phyloP scores from a whole-genome alignment of 2,329 filamentous ascomycete genomes.

The Botrytis deweyae region DNA sequence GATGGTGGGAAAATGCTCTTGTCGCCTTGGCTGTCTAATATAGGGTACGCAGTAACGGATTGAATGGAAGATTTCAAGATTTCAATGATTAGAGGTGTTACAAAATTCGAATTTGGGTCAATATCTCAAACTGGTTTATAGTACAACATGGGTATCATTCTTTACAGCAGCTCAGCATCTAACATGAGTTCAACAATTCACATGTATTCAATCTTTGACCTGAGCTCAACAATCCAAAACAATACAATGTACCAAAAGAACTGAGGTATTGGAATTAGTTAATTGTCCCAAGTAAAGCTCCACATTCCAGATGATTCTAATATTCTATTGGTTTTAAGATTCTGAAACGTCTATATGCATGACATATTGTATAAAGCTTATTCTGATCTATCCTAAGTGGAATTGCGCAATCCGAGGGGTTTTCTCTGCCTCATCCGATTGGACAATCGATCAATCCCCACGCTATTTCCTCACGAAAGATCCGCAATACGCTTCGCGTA shows the following conservation, averaged over 20 bases:
- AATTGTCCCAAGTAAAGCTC: neutral
- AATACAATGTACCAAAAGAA: neutral
- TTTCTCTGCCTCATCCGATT: neutral
- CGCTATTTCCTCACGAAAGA: neutral
- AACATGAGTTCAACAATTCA: neutral
- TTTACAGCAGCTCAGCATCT: neutral
- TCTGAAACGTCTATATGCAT: too few relatives aligned
- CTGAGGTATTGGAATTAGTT: too few relatives aligned
- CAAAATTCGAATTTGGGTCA: neutral
- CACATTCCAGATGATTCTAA: neutral
- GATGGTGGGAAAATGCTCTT: too few relatives aligned
- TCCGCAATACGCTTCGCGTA: neutral
- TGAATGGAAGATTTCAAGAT: neutral
- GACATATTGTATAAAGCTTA: neutral
- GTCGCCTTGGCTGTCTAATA: neutral
- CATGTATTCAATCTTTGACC: neutral
- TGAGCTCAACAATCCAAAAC: neutral
- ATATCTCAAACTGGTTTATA: neutral
- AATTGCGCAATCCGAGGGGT: fast-evolving
- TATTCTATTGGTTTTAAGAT: neutral
- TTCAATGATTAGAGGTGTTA: neutral
- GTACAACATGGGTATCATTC: neutral
- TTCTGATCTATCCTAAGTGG: neutral
- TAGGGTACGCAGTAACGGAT: fast-evolving
- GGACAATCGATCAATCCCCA: neutral